A percentile compares a stretch with the other conserved stretches of the same genome.
phyloP scores from a whole-genome alignment of 2,329 filamentous ascomycete genomes.

The Chaetomiaceae sp. region DNA sequence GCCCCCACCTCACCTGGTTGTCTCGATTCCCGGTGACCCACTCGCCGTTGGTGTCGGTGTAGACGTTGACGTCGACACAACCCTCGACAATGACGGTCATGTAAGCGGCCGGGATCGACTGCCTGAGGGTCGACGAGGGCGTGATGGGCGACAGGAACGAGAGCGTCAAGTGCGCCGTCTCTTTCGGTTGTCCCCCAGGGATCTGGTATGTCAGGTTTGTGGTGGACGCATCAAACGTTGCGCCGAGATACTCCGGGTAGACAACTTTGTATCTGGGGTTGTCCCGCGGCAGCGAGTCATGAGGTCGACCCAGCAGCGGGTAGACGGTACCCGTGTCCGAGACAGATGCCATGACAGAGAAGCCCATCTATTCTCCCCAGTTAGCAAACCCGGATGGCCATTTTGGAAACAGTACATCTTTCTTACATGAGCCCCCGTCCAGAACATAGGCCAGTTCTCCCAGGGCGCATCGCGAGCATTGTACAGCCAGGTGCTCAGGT shows the following conservation, averaged over 20 bases:
- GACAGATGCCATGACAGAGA: constrained; percentile 46
- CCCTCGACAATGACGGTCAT: constrained; percentile 67
- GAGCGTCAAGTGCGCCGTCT: constrained; percentile 38
- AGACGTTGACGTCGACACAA: constrained; percentile 58
- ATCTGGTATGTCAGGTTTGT: constrained; percentile 48
- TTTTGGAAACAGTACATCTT: background rate
- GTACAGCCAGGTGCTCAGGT: constrained; percentile 57
- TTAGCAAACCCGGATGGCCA: constrained; percentile 1
- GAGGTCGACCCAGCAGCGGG: constrained; percentile 47
- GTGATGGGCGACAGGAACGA: constrained; percentile 73
- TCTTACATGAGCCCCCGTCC: constrained; percentile 32
- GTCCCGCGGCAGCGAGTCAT: constrained; percentile 41
- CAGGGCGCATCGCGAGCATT: constrained; percentile 70
- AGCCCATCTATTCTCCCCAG: constrained; percentile 38
- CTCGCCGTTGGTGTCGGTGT: constrained; percentile 67
- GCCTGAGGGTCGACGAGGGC: constrained; percentile 72
- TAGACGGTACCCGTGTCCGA: constrained; percentile 42
- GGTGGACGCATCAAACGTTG: constrained; percentile 46
- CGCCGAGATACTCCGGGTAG: constrained; percentile 41
- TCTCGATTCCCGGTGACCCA: constrained; percentile 76
- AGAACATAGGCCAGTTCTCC: constrained; percentile 74
- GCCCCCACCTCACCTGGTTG: constrained; percentile 65
- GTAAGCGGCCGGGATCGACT: constrained; percentile 79
- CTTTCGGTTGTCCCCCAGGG: constrained; percentile 27
- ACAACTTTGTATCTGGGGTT: constrained; percentile 36